Evolutionary conservation across 139 green algal species (phyloP).

Genomic region (Nannochloris sp.): DNA sequence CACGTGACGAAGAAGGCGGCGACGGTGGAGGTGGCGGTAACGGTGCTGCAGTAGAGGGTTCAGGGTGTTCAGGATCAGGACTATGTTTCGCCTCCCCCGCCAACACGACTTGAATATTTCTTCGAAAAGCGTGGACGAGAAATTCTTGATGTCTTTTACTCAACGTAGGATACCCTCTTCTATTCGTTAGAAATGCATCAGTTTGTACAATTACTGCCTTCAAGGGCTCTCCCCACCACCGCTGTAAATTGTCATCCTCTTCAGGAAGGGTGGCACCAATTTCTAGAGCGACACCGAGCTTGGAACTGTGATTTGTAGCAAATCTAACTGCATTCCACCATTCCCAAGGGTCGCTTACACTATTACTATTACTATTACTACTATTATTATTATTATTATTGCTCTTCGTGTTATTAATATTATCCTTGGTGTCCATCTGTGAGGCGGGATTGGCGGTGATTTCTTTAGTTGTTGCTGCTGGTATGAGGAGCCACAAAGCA

Average conservation of each 20-base stretch:
- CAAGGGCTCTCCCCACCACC: constrained; percentile 86
- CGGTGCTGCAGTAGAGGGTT: neutral
- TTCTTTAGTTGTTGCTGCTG: constrained; percentile 13
- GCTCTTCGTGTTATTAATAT: too few relatives aligned
- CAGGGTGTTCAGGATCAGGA: neutral
- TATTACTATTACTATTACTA: neutral
- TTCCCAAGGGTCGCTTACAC: constrained; percentile 46
- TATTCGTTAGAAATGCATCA: constrained; percentile 48
- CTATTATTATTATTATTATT: constrained; percentile 1
- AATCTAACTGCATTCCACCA: constrained; percentile 72
- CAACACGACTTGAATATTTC: constrained; percentile 17
- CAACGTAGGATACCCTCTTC: neutral
- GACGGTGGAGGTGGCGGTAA: neutral
- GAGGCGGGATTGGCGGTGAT: neutral
- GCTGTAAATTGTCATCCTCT: constrained; percentile 17
- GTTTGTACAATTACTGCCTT: constrained; percentile 75
- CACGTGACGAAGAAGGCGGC: neutral
- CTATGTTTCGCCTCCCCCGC: neutral
- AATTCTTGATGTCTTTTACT: constrained; percentile 51
- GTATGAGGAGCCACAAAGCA: constrained; percentile 82
- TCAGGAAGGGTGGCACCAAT: constrained; percentile 37
- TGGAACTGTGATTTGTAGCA: constrained; percentile 59
- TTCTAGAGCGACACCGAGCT: constrained; percentile 66
- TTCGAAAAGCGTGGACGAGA: constrained; percentile 18
- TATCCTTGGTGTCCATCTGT: too few relatives aligned